Evolutionary conservation across 2,329 filamentous ascomycete genomes (phyloP), one percentile per base, ranked within the genome.

Genomic region (Fusarium equiseti): DNA sequence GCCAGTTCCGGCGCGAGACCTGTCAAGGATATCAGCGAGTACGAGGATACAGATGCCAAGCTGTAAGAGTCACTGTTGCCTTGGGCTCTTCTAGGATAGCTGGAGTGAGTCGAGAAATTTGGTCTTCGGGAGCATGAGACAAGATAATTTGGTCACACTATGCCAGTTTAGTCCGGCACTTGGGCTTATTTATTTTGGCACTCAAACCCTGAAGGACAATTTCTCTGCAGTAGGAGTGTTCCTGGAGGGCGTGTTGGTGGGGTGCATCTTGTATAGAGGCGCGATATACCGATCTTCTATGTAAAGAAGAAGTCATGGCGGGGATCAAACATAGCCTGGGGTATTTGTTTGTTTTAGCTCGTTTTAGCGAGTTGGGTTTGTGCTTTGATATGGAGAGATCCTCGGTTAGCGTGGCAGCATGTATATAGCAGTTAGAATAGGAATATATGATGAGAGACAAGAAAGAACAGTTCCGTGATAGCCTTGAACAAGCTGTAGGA

Each of bases 41-140:
- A 95, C 80, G 92, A 97, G 78, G 95, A 98, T 64, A 84, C 91
- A 64, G 93, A 93, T 69, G 83, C 92, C 16, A 98, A 98, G 83
- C 85, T 98, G 61, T 95, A 38, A 70, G 32, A 6, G 38, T 38
- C 35, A 29, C 12, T 16, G 31, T n/a, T 42, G 42, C 50, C 49
- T 60, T 52, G 40, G 18, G 12, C 31, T 57, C 16, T 64, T 48
- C 35, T 42, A 26, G 24, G 50, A 49, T 59, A 59, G 54, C 22
- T 62, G 26, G 40, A 63, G 43, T 55, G 26, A 27, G 10, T 18
- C 35, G 18, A 6, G 35, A 12, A 38, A 12, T n/a, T 38, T 11
- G 35, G 35, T 38, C 18, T 38, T 38, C 1, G 35, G 18, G 18
- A 38, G 10, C 10, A 11, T 38, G 35, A 38, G 10, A 38, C 35